A percentile compares a stretch with the other conserved stretches of the same genome.
Evolutionary conservation across 1,284 basidiomycete species (phyloP).

Genomic region (Moesziomyces sp.): DNA sequence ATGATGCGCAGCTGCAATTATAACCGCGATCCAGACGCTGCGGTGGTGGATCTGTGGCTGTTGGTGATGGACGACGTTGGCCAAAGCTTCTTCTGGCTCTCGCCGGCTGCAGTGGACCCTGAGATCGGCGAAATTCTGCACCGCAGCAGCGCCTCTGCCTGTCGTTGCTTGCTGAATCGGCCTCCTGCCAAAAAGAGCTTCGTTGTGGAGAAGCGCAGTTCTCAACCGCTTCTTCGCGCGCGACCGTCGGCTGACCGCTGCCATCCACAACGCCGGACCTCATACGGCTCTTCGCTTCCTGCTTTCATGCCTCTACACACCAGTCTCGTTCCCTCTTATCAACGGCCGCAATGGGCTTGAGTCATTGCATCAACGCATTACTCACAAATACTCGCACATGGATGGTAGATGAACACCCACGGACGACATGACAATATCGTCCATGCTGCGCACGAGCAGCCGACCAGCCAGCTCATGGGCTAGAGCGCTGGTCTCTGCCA

Average conservation of each 20-base stretch:
- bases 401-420: not conserved
- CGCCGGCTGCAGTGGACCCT: not conserved
- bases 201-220: not conserved
- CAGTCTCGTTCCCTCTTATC: not conserved
- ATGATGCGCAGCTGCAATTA: not conserved
- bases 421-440: not conserved
- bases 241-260: not conserved
- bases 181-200: not conserved
- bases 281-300: not conserved
- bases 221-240: too few species aligned
- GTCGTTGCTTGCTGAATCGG: not conserved
- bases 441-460: not conserved
- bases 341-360: not conserved
- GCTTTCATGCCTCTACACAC: not conserved
- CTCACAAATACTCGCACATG: not conserved
- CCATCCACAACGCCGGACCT: not conserved
- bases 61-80: too few species aligned
- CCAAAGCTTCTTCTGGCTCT: too few species aligned
- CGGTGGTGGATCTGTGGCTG: not conserved
- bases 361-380: not conserved
- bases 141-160: not conserved
- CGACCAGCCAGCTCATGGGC: not conserved
- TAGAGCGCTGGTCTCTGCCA: not conserved
- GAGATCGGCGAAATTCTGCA: not conserved
- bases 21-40: not conserved